Conservation (phyloP, 73 alveolate genomes). For the Durusdinium trenchii region DNA sequence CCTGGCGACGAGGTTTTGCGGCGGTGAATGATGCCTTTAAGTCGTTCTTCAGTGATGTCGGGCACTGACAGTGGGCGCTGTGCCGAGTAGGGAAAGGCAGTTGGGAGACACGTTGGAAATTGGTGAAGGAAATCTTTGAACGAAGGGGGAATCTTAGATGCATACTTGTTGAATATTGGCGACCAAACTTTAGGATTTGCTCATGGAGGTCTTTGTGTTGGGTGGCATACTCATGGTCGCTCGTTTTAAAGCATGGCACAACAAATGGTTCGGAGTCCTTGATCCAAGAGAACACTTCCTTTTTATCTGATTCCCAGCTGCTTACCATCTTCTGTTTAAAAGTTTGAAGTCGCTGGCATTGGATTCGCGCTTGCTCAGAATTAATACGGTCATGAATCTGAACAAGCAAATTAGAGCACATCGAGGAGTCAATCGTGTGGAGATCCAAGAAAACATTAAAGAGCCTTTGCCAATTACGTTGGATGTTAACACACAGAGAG, state of each 20-base stretch:
- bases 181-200: neutral
- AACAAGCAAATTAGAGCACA: neutral
- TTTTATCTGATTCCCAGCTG: neutral
- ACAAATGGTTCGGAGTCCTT: neutral
- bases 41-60: neutral
- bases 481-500: neutral
- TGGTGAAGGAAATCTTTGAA: neutral
- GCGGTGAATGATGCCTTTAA: neutral
- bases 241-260: neutral
- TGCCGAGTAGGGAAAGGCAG: neutral
- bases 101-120: neutral
- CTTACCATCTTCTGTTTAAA: neutral
- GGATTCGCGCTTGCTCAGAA: too few relatives aligned
- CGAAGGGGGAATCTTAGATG: neutral
- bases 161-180: neutral
- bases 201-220: neutral
- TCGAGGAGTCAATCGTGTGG: neutral
- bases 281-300: neutral
- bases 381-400: neutral
- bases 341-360: neutral
- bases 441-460: too few relatives aligned
- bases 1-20: neutral
- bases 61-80: neutral
- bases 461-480: neutral
- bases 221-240: neutral